These are phyloP conservation scores for Pestalotiopsis sp. DNA, from an alignment of 2,329 filamentous ascomycete species.

Conservation along the genomic window DNA sequence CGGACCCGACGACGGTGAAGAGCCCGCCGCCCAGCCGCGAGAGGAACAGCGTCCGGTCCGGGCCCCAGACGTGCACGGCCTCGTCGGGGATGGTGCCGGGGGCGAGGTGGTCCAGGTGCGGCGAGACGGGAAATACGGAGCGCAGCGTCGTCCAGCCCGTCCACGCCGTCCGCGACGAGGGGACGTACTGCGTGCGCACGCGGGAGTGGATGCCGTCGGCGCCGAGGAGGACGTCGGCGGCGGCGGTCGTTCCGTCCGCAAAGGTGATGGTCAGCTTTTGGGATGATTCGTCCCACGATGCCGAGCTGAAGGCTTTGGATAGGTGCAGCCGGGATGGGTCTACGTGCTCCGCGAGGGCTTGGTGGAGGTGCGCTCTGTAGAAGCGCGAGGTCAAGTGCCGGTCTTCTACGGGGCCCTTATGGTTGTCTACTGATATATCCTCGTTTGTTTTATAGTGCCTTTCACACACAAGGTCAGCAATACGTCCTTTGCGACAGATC, in stretches of 20 bases:
- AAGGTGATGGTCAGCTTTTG: slow-evolving; percentile 44
- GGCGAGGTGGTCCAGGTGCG: slow-evolving; percentile 38
- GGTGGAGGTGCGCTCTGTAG: slow-evolving; percentile 52
- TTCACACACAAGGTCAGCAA: background rate
- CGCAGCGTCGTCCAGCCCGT: slow-evolving; percentile 48
- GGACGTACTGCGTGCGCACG: slow-evolving; percentile 46
- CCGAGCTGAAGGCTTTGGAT: slow-evolving; percentile 41
- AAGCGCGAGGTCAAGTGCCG: slow-evolving; percentile 47
- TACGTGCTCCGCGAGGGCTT: slow-evolving; percentile 48
- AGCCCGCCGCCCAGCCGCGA: slow-evolving; percentile 43
- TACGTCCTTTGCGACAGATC: background rate
- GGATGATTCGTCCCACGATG: slow-evolving; percentile 31
- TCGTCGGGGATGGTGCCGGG: slow-evolving; percentile 39
- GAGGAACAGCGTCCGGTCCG: slow-evolving; percentile 44
- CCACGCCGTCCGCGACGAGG: slow-evolving; percentile 40
- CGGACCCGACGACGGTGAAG: slow-evolving; percentile 46
- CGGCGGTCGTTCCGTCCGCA: slow-evolving; percentile 45
- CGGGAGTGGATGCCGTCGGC: slow-evolving; percentile 57
- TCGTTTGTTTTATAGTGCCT: slow-evolving; percentile 48
- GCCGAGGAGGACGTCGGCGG: slow-evolving; percentile 52
- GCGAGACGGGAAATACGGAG: slow-evolving; percentile 44
- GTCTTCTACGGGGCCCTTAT: slow-evolving; percentile 38
- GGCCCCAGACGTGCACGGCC: slow-evolving; percentile 48
- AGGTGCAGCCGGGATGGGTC: slow-evolving; percentile 44
- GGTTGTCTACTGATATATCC: slow-evolving; percentile 45